These are phyloP conservation scores for Alloteropsis semialata DNA, from an alignment of 176 grass and related monocot species.

Conservation along the genomic window DNA sequence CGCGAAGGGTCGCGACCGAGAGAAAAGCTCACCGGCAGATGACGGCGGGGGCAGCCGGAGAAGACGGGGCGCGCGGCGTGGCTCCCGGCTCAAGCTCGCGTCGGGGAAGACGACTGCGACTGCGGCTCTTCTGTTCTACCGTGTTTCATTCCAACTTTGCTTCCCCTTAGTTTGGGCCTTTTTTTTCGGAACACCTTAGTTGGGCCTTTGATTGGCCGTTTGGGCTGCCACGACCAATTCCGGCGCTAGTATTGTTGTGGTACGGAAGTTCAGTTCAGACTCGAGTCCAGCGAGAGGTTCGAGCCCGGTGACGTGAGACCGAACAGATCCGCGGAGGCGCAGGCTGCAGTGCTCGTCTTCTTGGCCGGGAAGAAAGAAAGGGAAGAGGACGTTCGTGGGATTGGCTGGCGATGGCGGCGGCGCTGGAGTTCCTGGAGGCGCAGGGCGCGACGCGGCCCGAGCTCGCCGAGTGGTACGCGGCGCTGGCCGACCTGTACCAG, in stretches of 20 bases:
- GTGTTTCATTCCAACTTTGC: neutral
- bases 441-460: constrained; percentile 60
- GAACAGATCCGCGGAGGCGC: too few species aligned
- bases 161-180: neutral
- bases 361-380: constrained; percentile 32
- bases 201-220: neutral
- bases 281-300: neutral
- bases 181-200: too few species aligned
- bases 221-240: neutral
- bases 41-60: neutral
- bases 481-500: constrained; percentile 74
- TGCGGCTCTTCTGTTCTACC: neutral
- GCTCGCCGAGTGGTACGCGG: constrained; percentile 69
- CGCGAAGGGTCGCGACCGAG: neutral
- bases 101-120: neutral
- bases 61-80: neutral
- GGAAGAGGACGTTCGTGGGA: neutral
- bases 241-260: too few species aligned
- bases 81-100: neutral
- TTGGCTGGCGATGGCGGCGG: constrained; percentile 30
- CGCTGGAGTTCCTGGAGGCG: constrained; percentile 74
- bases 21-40: neutral
- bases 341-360: neutral
- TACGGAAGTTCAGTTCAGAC: neutral
- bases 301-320: too few species aligned